Conservation (phyloP, 208 protist species). For the Trypanosoma melophagium region DNA sequence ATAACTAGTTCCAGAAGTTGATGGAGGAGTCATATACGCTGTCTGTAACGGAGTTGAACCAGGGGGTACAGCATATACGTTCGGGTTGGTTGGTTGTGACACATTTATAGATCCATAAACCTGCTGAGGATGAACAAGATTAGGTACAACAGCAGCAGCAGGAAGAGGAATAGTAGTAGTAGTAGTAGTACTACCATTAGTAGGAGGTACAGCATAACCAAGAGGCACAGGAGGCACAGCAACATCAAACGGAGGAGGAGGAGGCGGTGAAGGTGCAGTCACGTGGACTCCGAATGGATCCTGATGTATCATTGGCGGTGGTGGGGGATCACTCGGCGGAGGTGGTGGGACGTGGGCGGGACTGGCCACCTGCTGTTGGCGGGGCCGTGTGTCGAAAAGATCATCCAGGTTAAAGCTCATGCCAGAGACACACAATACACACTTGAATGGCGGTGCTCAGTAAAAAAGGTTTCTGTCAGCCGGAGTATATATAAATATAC, state of each 20-base stretch:
- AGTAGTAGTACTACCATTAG: conserved; percentile 4
- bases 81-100: neutral
- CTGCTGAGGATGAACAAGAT: neutral
- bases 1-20: too few relatives aligned
- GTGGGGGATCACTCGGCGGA: conserved; percentile 24
- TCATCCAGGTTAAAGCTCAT: conserved; percentile 62
- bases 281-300: conserved; percentile 12
- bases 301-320: conserved; percentile 26
- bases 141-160: neutral
- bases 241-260: neutral
- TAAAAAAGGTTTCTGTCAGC: too few relatives aligned
- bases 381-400: conserved; percentile 55
- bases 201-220: neutral
- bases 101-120: neutral
- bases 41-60: too few relatives aligned
- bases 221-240: neutral
- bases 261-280: conserved; percentile 18
- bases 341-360: conserved; percentile 19
- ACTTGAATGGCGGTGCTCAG: too few relatives aligned
- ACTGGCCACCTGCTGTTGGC: conserved; percentile 3
- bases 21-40: too few relatives aligned
- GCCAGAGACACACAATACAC: too few relatives aligned
- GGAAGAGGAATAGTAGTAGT: neutral
- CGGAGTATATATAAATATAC: conserved; percentile 9
- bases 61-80: neutral